Evolutionary conservation across 352 stramenopile genomes (phyloP).

Genomic region (Sclerospora graminicola): DNA sequence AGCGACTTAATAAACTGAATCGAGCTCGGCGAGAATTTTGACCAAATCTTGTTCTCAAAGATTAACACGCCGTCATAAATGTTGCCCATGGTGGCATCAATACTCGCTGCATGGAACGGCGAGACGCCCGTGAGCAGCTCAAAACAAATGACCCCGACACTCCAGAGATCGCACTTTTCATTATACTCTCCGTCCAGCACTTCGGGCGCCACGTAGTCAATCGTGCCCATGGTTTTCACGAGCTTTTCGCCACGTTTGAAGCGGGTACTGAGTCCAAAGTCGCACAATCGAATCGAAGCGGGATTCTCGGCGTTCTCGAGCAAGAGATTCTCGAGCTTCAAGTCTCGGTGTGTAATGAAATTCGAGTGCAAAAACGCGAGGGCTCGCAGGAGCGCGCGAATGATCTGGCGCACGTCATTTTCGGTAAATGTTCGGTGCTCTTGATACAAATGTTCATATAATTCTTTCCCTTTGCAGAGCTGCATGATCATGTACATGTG

Average conservation of each 20-base stretch:
- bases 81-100: conserved; percentile 75
- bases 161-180: conserved; percentile 76
- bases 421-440: conserved; percentile 53
- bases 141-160: conserved; percentile 69
- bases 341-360: conserved; percentile 67
- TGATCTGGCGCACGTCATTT: conserved; percentile 52
- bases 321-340: conserved; percentile 79
- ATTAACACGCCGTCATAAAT: conserved; percentile 69
- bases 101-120: conserved; percentile 56
- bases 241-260: conserved; percentile 68
- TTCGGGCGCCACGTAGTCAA: conserved; percentile 76
- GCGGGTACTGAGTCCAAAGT: conserved; percentile 72
- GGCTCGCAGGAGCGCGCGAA: conserved; percentile 45
- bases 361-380: conserved; percentile 73
- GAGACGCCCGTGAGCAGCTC: conserved; percentile 59
- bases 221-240: conserved; percentile 63
- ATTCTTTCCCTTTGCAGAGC: conserved; percentile 71
- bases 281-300: conserved; percentile 67
- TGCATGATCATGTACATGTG: conserved; percentile 86
- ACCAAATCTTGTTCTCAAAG: conserved; percentile 64
- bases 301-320: conserved; percentile 52
- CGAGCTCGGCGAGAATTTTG: conserved; percentile 39
- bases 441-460: conserved; percentile 71
- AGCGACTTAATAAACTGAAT: conserved; percentile 78
- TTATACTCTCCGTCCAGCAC: conserved; percentile 78